Conservation (phyloP, 148 eudicot species). For the Camellia granthamiana region DNA sequence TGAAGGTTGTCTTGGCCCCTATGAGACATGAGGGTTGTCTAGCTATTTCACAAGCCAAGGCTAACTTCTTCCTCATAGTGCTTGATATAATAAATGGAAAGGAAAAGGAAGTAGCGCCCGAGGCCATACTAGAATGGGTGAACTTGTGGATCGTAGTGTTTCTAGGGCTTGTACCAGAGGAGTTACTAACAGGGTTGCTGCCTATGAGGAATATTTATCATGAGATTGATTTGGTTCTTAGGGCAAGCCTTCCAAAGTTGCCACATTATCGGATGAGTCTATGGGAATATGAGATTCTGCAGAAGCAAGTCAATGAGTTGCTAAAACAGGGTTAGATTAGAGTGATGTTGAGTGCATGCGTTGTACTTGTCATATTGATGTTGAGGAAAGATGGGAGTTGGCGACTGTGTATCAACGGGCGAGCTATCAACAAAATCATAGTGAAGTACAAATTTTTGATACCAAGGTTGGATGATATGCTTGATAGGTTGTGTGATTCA, state of each 20-base stretch:
- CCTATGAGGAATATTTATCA: not conserved
- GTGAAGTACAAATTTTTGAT: not conserved
- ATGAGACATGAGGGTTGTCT: too few species aligned
- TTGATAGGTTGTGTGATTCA: not conserved
- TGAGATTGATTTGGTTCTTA: not conserved
- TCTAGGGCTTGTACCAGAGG: not conserved
- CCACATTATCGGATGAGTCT: not conserved
- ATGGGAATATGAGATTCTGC: not conserved
- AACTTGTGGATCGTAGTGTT: not conserved
- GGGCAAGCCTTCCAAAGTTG: not conserved
- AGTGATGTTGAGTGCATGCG: not conserved
- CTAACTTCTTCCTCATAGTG: too few species aligned
- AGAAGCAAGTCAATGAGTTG: not conserved
- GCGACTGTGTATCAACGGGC: not conserved
- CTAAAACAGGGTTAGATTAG: not conserved
- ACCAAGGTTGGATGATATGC: not conserved
- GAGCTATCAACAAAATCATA: not conserved
- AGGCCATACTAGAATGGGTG: not conserved
- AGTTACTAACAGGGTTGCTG: not conserved
- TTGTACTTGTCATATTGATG: not conserved
- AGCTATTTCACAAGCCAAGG: too few species aligned
- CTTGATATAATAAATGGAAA: not conserved
- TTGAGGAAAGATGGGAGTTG: not conserved
- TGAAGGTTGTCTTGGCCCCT: too few species aligned
- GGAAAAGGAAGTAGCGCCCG: not conserved